phyloP scores from a whole-genome alignment of 257 asterid genomes.

The Solanum chmielewskii region DNA sequence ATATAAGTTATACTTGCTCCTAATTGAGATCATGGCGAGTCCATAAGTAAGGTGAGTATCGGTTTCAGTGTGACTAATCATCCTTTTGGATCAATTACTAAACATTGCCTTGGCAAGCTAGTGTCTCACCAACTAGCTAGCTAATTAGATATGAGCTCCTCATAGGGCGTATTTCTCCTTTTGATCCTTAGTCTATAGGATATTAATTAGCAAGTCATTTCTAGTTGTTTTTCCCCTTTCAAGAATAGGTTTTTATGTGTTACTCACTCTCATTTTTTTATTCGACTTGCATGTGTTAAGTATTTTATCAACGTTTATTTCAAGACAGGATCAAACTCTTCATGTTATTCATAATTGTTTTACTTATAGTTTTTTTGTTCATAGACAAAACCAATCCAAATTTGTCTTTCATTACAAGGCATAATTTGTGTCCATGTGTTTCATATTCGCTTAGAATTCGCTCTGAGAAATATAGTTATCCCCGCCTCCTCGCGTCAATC shows the following conservation, averaged over 20 bases:
- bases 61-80: background rate
- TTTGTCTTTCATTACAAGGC: background rate
- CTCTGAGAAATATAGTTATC: too few relatives aligned
- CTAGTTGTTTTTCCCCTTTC: background rate
- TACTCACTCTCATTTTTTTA: background rate
- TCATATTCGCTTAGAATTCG: too few relatives aligned
- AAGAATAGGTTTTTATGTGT: background rate
- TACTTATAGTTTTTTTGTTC: background rate
- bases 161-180: too few relatives aligned
- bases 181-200: too few relatives aligned
- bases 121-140: background rate
- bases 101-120: too few relatives aligned
- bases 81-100: background rate
- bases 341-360: background rate
- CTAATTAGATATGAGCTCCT: background rate
- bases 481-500: background rate
- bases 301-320: background rate
- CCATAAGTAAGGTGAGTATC: background rate
- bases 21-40: background rate
- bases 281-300: background rate
- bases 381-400: background rate
- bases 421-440: background rate
- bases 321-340: rapidly evolving
- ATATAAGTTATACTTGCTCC: background rate
- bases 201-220: too few relatives aligned